Evolutionary conservation across 2,329 filamentous ascomycete species (phyloP), one percentile per base, ranked within the genome.

Genomic region (Phaeophleospora eucalypticola): DNA sequence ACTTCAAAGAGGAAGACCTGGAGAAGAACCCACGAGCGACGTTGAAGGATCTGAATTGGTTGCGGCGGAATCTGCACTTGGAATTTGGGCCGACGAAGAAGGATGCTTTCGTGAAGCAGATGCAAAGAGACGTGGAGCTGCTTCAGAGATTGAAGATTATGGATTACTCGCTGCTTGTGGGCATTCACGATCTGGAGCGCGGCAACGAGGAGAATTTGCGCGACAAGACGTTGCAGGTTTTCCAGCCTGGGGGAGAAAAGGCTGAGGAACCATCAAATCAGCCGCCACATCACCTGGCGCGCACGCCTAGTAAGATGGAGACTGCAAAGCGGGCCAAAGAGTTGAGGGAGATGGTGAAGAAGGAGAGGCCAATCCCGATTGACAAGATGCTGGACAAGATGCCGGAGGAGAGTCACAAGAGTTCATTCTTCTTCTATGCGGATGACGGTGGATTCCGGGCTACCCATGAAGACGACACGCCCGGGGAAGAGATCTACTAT

Each of bases 111-210:
- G 76, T 97, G 38, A 83, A 89, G 60, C 93, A 98, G 69, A 81
- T 98, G 63, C 81, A 89, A 58, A 81, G 80, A 51, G 93, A 98
- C 66, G 93, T 98, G 7, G 81, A 82, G 43, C 75, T 98, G 24
- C 72, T 98, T 49, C 89, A 97, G 69, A 82, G 79, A 59, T 76
- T 97, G 36, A 86, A 95, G 60, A 97, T 98, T 61, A 98, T 98
- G 93, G 93, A 98, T 68, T 98, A 98, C 69, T 97, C 91, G 8
- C 80, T 98, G 52, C 77, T 98, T 32, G 83, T 98, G 45, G 93
- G 93, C 41, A 93, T 97, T 41, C 93, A 98, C 65, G 93, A 98
- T 65, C 68, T 94, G 16, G 81, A 82, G 45, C 84, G 87, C 58
- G 93, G 93, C 21, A 98, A 98, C 64, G 89, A 96, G 59, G 93